Conservation (phyloP, 2,329 filamentous ascomycete species). For the Cladosporium halotolerans region DNA sequence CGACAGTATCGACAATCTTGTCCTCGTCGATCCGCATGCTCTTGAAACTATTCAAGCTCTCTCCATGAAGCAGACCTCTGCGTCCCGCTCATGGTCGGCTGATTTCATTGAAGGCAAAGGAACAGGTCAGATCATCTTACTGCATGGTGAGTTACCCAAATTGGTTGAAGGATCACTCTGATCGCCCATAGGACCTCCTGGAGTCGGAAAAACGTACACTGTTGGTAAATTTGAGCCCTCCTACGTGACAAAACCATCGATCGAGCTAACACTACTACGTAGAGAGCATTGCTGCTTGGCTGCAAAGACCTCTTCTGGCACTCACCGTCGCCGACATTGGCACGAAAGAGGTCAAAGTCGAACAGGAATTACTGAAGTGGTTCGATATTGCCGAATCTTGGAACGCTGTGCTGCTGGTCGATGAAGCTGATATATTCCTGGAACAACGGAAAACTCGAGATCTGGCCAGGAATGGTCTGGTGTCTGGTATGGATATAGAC, state of each 20-base stretch:
- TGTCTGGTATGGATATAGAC: conserved; percentile 24
- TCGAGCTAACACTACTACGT: not conserved
- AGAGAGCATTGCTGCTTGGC: conserved; percentile 26
- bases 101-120: conserved; percentile 32
- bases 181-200: conserved; percentile 9
- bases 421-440: conserved; percentile 57
- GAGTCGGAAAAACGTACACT: conserved; percentile 31
- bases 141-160: conserved; percentile 26
- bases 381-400: conserved; percentile 47
- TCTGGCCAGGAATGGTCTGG: conserved; percentile 31
- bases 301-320: conserved; percentile 37
- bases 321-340: conserved; percentile 19
- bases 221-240: not conserved
- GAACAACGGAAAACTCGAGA: conserved; percentile 40
- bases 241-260: too few relatives aligned
- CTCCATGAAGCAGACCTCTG: not conserved
- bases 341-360: conserved; percentile 12
- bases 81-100: conserved; percentile 21
- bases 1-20: not conserved
- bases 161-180: too few relatives aligned
- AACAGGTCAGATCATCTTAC: conserved; percentile 30
- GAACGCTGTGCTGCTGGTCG: conserved; percentile 49
- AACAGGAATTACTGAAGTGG: conserved; percentile 14
- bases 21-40: not conserved
- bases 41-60: not conserved